Evolutionary conservation across 1,284 basidiomycete species (phyloP).

Genomic region (Cutaneotrichosporon cavernicola): DNA sequence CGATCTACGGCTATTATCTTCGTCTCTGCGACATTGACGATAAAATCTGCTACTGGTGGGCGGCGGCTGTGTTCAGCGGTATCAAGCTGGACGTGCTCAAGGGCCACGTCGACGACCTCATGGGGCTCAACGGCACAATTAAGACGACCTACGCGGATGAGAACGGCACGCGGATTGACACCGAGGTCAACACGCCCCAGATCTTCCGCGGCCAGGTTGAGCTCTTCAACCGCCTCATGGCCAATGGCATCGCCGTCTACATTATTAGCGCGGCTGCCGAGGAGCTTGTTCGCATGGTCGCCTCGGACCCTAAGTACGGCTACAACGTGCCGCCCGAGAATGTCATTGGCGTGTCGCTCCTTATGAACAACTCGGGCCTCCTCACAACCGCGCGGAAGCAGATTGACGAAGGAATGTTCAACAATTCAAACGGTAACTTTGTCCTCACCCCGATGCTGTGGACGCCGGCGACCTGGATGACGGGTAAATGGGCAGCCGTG

Average conservation of each 20-base stretch:
- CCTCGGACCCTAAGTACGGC: background rate
- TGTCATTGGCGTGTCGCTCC: background rate
- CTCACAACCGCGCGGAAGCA: background rate
- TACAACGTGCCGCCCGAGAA: background rate
- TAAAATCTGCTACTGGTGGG: background rate
- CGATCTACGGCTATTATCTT: background rate
- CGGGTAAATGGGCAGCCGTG: background rate
- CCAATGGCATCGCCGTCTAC: background rate
- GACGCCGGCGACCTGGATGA: background rate
- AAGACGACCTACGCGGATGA: background rate
- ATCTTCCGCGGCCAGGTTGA: background rate
- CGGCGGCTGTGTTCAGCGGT: background rate
- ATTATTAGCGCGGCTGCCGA: background rate
- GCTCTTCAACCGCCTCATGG: conserved; percentile 1
- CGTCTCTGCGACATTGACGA: background rate
- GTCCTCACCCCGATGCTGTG: background rate
- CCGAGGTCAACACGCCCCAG: background rate
- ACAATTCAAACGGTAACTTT: background rate
- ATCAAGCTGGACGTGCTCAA: background rate
- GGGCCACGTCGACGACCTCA: background rate
- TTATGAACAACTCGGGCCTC: background rate
- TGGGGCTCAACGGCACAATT: background rate
- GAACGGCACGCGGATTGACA: background rate
- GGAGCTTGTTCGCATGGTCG: background rate
- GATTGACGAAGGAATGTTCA: background rate